These are phyloP conservation scores for Kandelia obovata DNA, from an alignment of 345 rosid species.

Conservation along the genomic window DNA sequence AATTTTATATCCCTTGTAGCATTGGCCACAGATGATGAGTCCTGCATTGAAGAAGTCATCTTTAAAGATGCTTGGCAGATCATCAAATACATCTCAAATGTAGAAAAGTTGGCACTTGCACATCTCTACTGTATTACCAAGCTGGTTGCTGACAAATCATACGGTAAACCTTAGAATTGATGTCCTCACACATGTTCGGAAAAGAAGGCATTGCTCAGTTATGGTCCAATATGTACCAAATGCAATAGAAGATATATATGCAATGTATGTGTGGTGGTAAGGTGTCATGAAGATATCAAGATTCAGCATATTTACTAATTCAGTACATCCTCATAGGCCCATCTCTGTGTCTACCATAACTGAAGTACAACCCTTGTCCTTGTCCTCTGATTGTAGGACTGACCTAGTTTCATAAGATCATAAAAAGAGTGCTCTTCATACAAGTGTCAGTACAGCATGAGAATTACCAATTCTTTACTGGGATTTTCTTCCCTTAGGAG, in stretches of 20 bases:
- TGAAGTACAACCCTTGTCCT: too few relatives aligned
- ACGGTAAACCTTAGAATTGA: too few relatives aligned
- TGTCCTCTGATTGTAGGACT: neutral
- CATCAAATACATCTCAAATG: conserved; percentile 10
- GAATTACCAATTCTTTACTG: conserved; percentile 47
- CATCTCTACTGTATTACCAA: neutral
- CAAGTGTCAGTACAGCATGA: neutral
- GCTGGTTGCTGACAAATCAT: neutral
- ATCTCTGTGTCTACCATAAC: neutral
- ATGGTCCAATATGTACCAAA: neutral
- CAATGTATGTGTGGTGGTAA: too few relatives aligned
- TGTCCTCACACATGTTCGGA: too few relatives aligned
- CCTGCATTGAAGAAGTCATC: conserved; percentile 41
- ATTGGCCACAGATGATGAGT: conserved; percentile 43
- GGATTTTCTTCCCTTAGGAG: conserved; percentile 58
- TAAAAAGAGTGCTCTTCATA: neutral
- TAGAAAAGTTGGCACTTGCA: neutral
- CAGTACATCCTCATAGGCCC: too few relatives aligned
- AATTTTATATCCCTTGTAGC: conserved; percentile 55
- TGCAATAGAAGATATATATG: too few relatives aligned
- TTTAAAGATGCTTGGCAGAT: neutral
- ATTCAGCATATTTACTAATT: too few relatives aligned
- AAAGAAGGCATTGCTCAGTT: neutral
- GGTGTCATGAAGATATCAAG: too few relatives aligned
- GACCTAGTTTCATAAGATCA: neutral